Base-by-base conservation (phyloP, 129 eudicot genomes). In the Kitagawia praeruptora region DNA sequence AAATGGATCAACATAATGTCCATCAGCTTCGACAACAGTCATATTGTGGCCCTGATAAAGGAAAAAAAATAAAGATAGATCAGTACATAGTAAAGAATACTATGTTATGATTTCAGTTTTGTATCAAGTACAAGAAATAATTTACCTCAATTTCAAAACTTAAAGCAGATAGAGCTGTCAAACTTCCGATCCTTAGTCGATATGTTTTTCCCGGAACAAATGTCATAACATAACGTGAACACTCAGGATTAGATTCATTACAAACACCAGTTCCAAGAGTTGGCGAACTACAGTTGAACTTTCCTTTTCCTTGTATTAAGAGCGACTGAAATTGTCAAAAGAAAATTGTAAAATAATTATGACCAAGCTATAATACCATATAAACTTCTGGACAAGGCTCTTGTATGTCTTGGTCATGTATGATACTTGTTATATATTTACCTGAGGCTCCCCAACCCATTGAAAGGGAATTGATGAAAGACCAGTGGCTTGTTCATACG, bases 371-470 rank as follows among this genome's bases (percentile, higher is more conserved):
- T 8, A 39, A 34, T 38, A 34, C 63, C 27, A 21, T 53, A 6
- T 1, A 53, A 49, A 3, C 6, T 14, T 14, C 0, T 49, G 19
- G 19, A 49, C 56, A 15, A 5, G n/a, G 61, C 61, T 51, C n/a
- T 51, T 3, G n/a, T 18, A 18, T 51, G 56, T 23, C 23, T 5
- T 5, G 0, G 16, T 51, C n/a, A 18, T 18, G 21, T 16, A 51
- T 54, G 27, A 69, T 37, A 37, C 44, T 69, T 16, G 3, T 69
- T 39, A 16, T 0, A 21, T 37, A 25, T 69, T 80, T 85, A 93
- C 98, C 89, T 94, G 86, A 85, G 98, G 99, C 80, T 92, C 99
- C 12, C 89, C 89, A 79, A 95, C 96, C 99, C 99, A 95, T 12
- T 63, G 84, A 56, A 92, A 92, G 81, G 93, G 93, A 25, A 70